Conservation (phyloP, 371 early-diverging fungal species). For the Parasitella parasitica region DNA sequence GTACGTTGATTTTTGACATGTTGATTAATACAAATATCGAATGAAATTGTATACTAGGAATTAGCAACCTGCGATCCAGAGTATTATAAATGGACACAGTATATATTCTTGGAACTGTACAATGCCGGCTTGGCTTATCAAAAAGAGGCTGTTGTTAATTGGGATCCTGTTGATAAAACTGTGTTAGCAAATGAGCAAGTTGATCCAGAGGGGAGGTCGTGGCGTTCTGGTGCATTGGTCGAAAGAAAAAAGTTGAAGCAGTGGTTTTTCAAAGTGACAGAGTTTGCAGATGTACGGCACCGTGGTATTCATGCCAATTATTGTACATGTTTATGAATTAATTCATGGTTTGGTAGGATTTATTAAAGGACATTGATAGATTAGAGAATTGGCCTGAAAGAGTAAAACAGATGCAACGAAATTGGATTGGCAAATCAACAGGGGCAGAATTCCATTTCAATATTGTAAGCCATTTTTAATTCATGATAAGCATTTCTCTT, state of each 20-base stretch:
- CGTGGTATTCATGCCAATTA: not conserved
- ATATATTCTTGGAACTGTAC: slow-evolving; percentile 78
- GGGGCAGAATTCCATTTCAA: slow-evolving; percentile 80
- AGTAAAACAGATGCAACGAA: slow-evolving; percentile 87
- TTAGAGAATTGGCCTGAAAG: slow-evolving; percentile 86
- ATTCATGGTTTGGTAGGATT: slow-evolving; percentile 43
- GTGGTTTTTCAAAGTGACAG: slow-evolving; percentile 92
- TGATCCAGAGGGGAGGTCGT: slow-evolving; percentile 84
- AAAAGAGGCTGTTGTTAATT: slow-evolving; percentile 90
- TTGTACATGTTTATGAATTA: not conserved
- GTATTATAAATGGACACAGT: slow-evolving; percentile 94
- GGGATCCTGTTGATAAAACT: slow-evolving; percentile 96
- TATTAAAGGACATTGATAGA: slow-evolving; percentile 73
- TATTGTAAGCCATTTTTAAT: slow-evolving; percentile 25
- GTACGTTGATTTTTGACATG: not conserved
- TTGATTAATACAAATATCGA: no score
- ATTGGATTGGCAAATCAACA: slow-evolving; percentile 91
- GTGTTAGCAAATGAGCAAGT: slow-evolving; percentile 97
- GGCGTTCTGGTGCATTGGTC: slow-evolving; percentile 93
- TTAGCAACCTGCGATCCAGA: slow-evolving; percentile 81
- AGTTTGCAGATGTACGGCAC: slow-evolving; percentile 71
- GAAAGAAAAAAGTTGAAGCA: slow-evolving; percentile 84
- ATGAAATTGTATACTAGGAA: no score
- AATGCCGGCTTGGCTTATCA: slow-evolving; percentile 83
- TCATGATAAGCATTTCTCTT: no score